phyloP scores from a whole-genome alignment of 257 asterid genomes.

The Phtheirospermum japonicum region DNA sequence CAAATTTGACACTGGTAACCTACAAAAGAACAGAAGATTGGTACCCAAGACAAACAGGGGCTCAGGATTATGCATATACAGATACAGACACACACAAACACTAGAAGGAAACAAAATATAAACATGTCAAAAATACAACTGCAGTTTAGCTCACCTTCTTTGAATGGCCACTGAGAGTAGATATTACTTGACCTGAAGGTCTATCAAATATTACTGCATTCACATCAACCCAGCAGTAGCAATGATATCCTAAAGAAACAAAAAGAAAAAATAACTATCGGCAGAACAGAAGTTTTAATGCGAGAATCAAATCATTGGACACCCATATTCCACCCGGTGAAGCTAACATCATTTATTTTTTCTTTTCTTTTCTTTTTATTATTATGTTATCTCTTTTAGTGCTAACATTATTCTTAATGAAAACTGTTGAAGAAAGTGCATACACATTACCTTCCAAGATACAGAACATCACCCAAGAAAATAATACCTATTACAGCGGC shows the following conservation, averaged over 20 bases:
- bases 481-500: conserved; percentile 57
- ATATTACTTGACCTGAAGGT: conserved; percentile 81
- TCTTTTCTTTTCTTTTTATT: neutral
- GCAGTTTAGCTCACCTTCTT: conserved; percentile 61
- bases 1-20: conserved; percentile 91
- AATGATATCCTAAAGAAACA: conserved; percentile 62
- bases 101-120: too few relatives aligned
- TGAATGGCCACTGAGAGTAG: conserved; percentile 95
- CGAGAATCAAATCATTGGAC: too few relatives aligned
- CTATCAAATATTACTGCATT: conserved; percentile 87
- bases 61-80: neutral
- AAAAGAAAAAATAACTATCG: neutral
- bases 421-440: too few relatives aligned
- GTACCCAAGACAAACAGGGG: conserved; percentile 19
- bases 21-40: conserved; percentile 27
- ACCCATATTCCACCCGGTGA: too few relatives aligned
- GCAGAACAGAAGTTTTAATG: too few relatives aligned
- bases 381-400: neutral
- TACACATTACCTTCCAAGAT: too few relatives aligned
- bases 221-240: conserved; percentile 93
- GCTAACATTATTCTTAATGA: too few relatives aligned
- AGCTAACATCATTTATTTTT: neutral
- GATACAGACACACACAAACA: too few relatives aligned
- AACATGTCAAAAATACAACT: conserved; percentile 7
- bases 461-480: conserved; percentile 57